Conservation (phyloP, 257 asterid genomes). For the Echium plantagineum region DNA sequence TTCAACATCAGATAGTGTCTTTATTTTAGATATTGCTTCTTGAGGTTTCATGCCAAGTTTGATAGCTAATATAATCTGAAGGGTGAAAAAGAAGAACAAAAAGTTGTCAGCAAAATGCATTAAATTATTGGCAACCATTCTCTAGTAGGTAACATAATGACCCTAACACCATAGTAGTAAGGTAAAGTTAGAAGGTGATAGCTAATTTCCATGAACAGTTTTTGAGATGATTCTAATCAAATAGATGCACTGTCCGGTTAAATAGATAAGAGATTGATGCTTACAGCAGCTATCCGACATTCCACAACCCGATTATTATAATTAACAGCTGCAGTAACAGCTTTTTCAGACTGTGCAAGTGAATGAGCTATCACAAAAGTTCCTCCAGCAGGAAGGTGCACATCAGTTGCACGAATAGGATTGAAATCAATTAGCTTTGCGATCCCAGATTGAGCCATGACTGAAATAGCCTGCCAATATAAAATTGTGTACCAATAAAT, state of each 20-base stretch:
- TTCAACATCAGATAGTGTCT: slow-evolving; percentile 91
- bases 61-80: slow-evolving; percentile 70
- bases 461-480: slow-evolving; percentile 68
- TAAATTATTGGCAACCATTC: no score
- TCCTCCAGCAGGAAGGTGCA: slow-evolving; percentile 86
- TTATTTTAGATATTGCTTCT: slow-evolving; percentile 56
- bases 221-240: no score
- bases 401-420: slow-evolving; percentile 80
- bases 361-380: slow-evolving; percentile 86
- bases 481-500: not conserved
- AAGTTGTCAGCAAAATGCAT: no score
- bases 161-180: no score
- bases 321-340: slow-evolving; percentile 90
- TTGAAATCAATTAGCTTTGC: slow-evolving; percentile 97
- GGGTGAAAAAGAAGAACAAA: slow-evolving; percentile 2
- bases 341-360: slow-evolving; percentile 88
- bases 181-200: no score
- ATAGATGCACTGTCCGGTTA: no score
- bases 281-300: slow-evolving; percentile 87
- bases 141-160: no score
- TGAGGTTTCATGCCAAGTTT: slow-evolving; percentile 73
- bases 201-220: no score
- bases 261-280: slow-evolving; percentile 10
- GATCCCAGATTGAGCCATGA: slow-evolving; percentile 87
- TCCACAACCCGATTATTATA: slow-evolving; percentile 94